Base-by-base conservation (phyloP, 2,329 filamentous ascomycete species). In the Pleurostoma richardsiae region DNA sequence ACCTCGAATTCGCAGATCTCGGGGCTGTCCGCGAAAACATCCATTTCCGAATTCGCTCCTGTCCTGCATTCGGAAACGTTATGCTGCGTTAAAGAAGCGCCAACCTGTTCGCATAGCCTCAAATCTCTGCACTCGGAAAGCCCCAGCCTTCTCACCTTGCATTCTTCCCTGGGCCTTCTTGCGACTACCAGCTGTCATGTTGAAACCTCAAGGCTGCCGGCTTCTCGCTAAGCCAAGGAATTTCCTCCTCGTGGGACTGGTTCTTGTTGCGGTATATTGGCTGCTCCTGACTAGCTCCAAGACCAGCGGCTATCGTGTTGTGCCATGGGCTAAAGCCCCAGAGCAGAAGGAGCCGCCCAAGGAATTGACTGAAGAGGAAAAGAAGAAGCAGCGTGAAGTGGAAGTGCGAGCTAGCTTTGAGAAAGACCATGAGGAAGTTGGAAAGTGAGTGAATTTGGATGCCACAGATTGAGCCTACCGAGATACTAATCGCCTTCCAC, bases 371-470 rank as follows among this genome's bases (percentile, higher is more conserved):
- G 48, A 55, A 10, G 49, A 47, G 6, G 45, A 52, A 29, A 48
- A 36, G 36, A 50, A 36, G 33, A 54, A 51, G 42, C 41, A 44
- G 11, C 39, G 19, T 29, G 49, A 42, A 39, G 41, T 49, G 28
- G 41, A 54, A 8, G 53, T 54, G n/a, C 56, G 58, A 40, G 44
- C 52, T 39, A 28, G 56, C 27, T 64, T 61, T 44, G 68, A 75
- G 50, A 65, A 70, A 49, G 75, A 78, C 50, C 61, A 63, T 46
- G 58, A 61, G 7, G 53, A 56, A 33, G 59, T 68, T 6, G 61
- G 59, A 48, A 56, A 55, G 66, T 69, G 63, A 59, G 64, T 59
- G 40, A 19, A 19, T 19, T 30, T 6, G 11, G 33, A 11, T 4
- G 43, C 33, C 8, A 36, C 33, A 36, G 50, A 38, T 30, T 50